Conservation (phyloP, 495 filamentous ascomycete species). For the Paragyromitra xinjiangensis region DNA sequence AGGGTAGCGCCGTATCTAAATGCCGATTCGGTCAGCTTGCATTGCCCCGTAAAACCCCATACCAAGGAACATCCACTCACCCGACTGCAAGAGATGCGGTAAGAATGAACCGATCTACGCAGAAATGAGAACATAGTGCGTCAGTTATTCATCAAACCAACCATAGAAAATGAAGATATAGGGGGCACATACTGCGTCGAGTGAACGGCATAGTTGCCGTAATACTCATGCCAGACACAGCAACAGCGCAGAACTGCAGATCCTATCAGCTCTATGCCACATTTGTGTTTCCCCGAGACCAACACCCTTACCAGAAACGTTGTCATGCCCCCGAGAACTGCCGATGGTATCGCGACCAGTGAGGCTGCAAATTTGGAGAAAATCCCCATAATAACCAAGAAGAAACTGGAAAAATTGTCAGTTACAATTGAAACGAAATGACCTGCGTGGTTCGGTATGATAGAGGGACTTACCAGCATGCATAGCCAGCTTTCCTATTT, state of each 20-base stretch:
- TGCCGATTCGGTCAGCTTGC: conserved; percentile 19
- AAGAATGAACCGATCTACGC: conserved; percentile 76
- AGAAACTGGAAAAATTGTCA: conserved; percentile 69
- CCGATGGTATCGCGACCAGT: conserved; percentile 78
- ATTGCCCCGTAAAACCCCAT: conserved; percentile 5
- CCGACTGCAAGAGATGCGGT: conserved; percentile 80
- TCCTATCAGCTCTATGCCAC: conserved; percentile 24
- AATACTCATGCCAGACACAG: conserved; percentile 86
- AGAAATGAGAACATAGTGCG: conserved; percentile 12
- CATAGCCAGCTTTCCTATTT: conserved; percentile 85
- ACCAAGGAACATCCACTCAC: conserved; percentile 61
- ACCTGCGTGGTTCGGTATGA: not conserved
- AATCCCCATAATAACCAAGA: conserved; percentile 81
- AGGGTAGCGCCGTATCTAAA: conserved; percentile 69
- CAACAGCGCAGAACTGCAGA: conserved; percentile 74
- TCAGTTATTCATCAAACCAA: conserved; percentile 1
- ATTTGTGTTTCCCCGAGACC: conserved; percentile 5
- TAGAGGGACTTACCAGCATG: conserved; percentile 61
- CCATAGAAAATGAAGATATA: conserved; percentile 10
- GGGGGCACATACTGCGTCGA: conserved; percentile 66
- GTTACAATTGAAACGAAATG: conserved; percentile 12
- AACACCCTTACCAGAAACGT: conserved; percentile 70
- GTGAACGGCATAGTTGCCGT: conserved; percentile 81
- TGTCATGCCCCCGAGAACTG: conserved; percentile 92
- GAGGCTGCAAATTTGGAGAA: conserved; percentile 94